Evolutionary conservation across 176 grass and related monocot genomes (phyloP).

Genomic region (Carex pumila): DNA sequence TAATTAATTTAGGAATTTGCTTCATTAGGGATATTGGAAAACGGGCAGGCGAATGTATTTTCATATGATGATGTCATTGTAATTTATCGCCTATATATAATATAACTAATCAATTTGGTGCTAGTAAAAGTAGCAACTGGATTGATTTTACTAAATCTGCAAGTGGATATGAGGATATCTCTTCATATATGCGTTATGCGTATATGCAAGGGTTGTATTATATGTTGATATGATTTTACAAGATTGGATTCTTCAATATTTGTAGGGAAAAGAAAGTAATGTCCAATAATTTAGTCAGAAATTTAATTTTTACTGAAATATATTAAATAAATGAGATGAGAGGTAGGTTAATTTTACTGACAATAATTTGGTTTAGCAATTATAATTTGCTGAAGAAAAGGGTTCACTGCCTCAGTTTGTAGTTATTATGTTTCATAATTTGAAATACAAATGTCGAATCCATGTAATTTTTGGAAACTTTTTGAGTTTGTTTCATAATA

Average conservation of each 20-base stretch:
- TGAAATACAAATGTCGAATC: background rate
- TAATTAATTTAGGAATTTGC: conserved; percentile 26
- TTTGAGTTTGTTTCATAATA: too few relatives aligned
- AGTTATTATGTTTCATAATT: background rate
- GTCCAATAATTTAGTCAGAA: background rate
- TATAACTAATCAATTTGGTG: conserved; percentile 6
- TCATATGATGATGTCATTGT: conserved; percentile 21
- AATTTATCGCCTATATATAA: conserved; percentile 15
- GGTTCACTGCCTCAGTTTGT: background rate
- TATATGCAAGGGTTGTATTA: background rate
- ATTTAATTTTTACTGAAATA: background rate
- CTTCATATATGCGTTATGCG: background rate
- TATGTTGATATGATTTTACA: conserved; percentile 3
- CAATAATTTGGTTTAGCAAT: background rate
- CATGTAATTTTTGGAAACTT: too few relatives aligned
- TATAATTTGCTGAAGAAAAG: background rate
- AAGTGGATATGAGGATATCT: background rate
- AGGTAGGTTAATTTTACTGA: background rate
- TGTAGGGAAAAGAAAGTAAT: background rate
- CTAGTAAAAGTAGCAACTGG: background rate
- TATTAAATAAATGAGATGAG: background rate
- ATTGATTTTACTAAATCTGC: background rate
- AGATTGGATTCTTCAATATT: background rate
- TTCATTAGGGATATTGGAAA: conserved; percentile 9
- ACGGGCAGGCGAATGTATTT: background rate